These are phyloP conservation scores for Epichloe festucae DNA, from an alignment of 2,329 filamentous ascomycete genomes.

Conservation along the genomic window DNA sequence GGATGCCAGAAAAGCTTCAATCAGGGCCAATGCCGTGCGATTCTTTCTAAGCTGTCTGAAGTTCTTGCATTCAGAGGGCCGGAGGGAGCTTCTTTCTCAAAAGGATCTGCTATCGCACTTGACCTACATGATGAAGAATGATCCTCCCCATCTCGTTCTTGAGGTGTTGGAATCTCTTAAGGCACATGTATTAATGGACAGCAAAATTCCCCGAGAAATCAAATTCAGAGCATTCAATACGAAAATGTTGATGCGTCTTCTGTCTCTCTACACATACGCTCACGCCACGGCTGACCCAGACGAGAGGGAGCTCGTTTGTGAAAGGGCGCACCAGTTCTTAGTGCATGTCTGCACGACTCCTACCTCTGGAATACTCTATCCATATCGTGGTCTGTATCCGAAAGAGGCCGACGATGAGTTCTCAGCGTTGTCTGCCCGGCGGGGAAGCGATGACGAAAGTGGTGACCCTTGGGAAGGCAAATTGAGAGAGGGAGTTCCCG, in stretches of 20 bases:
- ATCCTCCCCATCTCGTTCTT: conserved; percentile 60
- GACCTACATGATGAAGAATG: conserved; percentile 64
- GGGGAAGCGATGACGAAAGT: conserved; percentile 30
- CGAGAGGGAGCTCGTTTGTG: conserved; percentile 40
- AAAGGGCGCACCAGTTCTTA: conserved; percentile 64
- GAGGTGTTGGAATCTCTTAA: conserved; percentile 64
- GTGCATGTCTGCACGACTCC: conserved; percentile 61
- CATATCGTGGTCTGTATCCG: conserved; percentile 76
- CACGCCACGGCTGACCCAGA: conserved; percentile 30
- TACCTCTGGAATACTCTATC: conserved; percentile 59
- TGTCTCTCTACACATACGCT: conserved; percentile 55
- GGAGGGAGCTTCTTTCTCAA: conserved; percentile 68
- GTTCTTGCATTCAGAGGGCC: conserved; percentile 63
- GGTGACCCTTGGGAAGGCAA: conserved; percentile 57
- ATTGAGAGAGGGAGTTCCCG: conserved; percentile 51
- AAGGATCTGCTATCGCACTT: conserved; percentile 73
- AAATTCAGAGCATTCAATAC: conserved; percentile 70
- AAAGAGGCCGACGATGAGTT: conserved; percentile 45
- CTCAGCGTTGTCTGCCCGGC: conserved; percentile 12
- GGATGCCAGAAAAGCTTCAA: conserved; percentile 57
- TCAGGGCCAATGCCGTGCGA: conserved; percentile 70
- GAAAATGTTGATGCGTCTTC: conserved; percentile 57
- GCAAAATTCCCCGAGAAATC: conserved; percentile 52
- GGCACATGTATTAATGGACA: conserved; percentile 60
- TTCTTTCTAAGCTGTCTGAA: conserved; percentile 71